A percentile compares a stretch with the other conserved stretches of the same genome.
phyloP scores from a whole-genome alignment of 2,329 filamentous ascomycete genomes.

The Cercospora citrullina region DNA sequence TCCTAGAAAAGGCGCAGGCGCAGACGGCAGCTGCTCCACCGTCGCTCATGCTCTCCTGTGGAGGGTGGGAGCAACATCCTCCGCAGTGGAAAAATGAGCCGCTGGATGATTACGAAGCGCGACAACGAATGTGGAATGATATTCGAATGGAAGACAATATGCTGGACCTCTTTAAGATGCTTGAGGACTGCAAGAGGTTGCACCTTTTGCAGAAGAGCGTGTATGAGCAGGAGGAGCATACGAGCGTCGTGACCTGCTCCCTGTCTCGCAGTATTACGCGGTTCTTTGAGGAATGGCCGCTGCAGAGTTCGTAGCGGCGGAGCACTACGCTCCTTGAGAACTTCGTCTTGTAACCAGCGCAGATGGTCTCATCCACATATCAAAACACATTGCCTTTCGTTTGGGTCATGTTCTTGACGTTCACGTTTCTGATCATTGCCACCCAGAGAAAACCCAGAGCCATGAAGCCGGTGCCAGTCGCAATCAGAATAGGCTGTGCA shows the following conservation, averaged over 20 bases:
- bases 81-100: not conserved
- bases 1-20: not conserved
- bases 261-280: not conserved
- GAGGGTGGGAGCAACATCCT: not conserved
- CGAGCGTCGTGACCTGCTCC: not conserved
- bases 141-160: not conserved
- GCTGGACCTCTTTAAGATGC: not conserved
- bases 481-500: not conserved
- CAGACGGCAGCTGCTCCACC: fast-evolving
- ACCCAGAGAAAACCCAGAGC: not conserved
- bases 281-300: not conserved
- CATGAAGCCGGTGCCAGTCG: not conserved
- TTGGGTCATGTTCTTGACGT: not conserved
- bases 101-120: not conserved
- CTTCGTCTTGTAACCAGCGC: no score
- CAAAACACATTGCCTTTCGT: not conserved
- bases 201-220: not conserved
- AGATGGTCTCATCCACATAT: not conserved
- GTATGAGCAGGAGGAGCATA: not conserved
- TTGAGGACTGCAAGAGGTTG: not conserved
- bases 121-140: not conserved
- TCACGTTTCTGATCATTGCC: not conserved
- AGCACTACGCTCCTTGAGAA: not conserved
- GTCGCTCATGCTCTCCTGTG: not conserved
- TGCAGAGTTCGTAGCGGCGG: not conserved